Evolutionary conservation across 23 red algal genomes (phyloP), one percentile per base, ranked within the genome.

Genomic region (Chondrus crispus): DNA sequence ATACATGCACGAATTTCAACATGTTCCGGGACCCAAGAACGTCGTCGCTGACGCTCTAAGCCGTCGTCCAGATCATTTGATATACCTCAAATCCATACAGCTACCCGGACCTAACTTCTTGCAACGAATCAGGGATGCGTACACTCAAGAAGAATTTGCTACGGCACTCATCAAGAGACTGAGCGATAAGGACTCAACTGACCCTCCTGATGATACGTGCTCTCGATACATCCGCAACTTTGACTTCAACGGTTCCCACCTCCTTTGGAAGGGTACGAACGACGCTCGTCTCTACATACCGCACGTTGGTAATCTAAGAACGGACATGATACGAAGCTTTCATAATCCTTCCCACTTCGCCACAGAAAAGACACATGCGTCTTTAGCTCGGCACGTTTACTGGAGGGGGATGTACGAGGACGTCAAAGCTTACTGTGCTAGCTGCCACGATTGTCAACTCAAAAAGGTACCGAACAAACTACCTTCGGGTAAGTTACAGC

Each of bases 371-470:
- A 69, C 55, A 4, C 62, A 37, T 39, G 29, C 48, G 11, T 22
- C 45, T 26, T 42, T 24, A 28, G 38, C 80, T 5, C 28, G 38
- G 38, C n/a, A 5, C 3, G 30, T 84, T 18, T 84, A 63, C 37
- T 84, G 52, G 80, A 62, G 20, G 45, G 38, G 38, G 10, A 62
- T 84, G 80, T 84, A 62, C 38, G 55, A 84, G 1, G 80, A 84
- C 38, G 38, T 84, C 38, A 35, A 24, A 2, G 42, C 37, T 18
- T 62, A 22, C 2, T 46, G 48, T 39, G 38, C 6, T 4, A 9
- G 3, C 4, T 84, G 80, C 42, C 50, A 14, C 2, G 44, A 2
- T 8, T 84, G 52, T 38, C 55, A 62, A 84, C 51, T 45, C 35
- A 84, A 62, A 26, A 84, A 84, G 16, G 77, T 51, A 82, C 14